Evolutionary conservation across 495 filamentous ascomycete genomes (phyloP).

Genomic region (Xylaria palmicola): DNA sequence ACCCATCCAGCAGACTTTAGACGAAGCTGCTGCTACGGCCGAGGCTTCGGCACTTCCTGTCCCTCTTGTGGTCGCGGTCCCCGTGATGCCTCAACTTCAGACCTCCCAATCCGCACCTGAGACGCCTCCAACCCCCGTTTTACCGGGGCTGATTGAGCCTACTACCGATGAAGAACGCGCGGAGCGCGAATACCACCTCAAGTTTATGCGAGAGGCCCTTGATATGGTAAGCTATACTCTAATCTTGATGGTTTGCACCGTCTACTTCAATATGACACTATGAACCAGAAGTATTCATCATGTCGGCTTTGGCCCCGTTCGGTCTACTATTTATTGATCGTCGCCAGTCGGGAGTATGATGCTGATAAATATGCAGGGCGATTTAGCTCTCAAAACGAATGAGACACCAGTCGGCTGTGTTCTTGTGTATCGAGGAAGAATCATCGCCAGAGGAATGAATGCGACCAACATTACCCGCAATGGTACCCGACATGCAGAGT

Average conservation of each 20-base stretch:
- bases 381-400: slow-evolving; percentile 72
- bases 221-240: slow-evolving; percentile 54
- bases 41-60: slow-evolving; percentile 15
- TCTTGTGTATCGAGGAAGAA: slow-evolving; percentile 67
- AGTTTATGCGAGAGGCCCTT: slow-evolving; percentile 70
- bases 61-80: slow-evolving; percentile 19
- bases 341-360: neutral
- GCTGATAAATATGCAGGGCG: slow-evolving; percentile 54
- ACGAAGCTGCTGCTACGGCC: neutral
- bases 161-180: slow-evolving; percentile 26
- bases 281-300: neutral
- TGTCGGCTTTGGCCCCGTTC: neutral
- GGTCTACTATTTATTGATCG: too few species aligned
- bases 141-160: slow-evolving; percentile 30
- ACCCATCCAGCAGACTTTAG: neutral
- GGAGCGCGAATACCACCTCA: slow-evolving; percentile 43
- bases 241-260: neutral
- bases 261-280: neutral
- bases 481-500: slow-evolving; percentile 93
- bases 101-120: neutral
- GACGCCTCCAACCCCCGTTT: neutral
- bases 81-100: slow-evolving; percentile 9
- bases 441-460: slow-evolving; percentile 90
- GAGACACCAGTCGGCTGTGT: slow-evolving; percentile 98
- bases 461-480: slow-evolving; percentile 85